Evolutionary conservation across 1,284 basidiomycete species (phyloP), one percentile per base, ranked within the genome.

Genomic region (Cystobasidium sp.): DNA sequence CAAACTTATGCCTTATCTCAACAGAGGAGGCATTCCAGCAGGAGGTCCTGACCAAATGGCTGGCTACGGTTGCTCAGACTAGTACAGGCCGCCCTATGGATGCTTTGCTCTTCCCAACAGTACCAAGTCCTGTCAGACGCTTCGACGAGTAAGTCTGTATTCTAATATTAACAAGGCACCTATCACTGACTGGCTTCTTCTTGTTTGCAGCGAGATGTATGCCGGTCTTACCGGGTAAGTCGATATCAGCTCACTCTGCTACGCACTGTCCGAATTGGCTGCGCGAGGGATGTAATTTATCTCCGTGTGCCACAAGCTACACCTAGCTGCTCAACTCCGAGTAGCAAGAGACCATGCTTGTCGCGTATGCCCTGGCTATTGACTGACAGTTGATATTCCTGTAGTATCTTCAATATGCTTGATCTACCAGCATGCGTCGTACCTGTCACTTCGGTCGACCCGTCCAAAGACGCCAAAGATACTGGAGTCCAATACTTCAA

Each of bases 51-150:
- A 14, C 22, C 31, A 18, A 72, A 20, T 75, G 74, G 74, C 20
- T 53, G 18, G 47, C 43, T 37, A 70, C 66, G 20, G 37, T 22
- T 6, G 18, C 43, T 10, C n/a, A 61, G 24, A 71, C 55, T 0
- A 46, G n/a, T 10, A 65, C 46, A 12, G 66, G 66, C 18, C 31
- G 59, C 22, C 70, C 74, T n/a, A 75, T 75, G 39, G 74, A 75
- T 51, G 74, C 46, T 24, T 41, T 85, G 31, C 84, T 90, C 55
- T 63, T 79, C 6, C 81, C 83, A 0, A 86, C 87, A 4, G 74
- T 51, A 37, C 67, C 67, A 14, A 53, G 59, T 44, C 53, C 74
- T 78, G 72, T 53, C 24, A 44, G 53, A 39, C 12, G 47, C 22
- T 62, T 62, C 22, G 47, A 24, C 14, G 44, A 63, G 61, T 63